Base-by-base conservation (phyloP, 2,329 filamentous ascomycete species). In the Sporothrix humicola region DNA sequence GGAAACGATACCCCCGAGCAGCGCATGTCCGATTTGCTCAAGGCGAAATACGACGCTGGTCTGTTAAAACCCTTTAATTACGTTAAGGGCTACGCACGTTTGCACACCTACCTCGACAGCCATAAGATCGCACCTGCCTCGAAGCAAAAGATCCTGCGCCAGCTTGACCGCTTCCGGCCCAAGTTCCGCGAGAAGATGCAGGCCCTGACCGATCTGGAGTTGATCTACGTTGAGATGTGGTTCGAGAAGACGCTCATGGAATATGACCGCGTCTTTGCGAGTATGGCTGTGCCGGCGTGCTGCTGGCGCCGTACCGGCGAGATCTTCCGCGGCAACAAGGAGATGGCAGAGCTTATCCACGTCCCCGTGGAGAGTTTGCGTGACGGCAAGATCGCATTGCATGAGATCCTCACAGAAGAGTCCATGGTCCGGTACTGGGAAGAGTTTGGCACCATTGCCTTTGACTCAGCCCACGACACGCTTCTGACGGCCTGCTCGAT, bases 171-270 rank as follows among this genome's bases (percentile, higher is more conserved):
- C 73, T 99, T 99, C 83, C 88, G 96, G 63, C 96, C 96, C 17
- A 97, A 97, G 80, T 99, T 99, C 79, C 89, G 96, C 75, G 95
- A 98, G 82, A 94, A 97, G 83, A 95, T 97, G 81, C 94, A 98
- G 77, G 91, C 88, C 48, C 85, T 98, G 79, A 98, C 93, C 1
- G 96, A 99, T 82, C 93, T 98, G 81, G 94, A 99, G 82, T 89
- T 99, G 37, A 91, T 98, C 42, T 90, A 95, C 74, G 95, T 98
- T 12, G 96, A 99, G 83, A 98, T 98, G 94, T 98, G 96, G 95
- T 98, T 99, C 80, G 96, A 99, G 82, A 90, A 92, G 79, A 96
- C 93, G 76, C 84, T 99, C 77, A 96, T 98, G 92, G 96, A 98
- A 80, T 98, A 98, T 79, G 96, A 99, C 79, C 93, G 96, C 46